Evolutionary conservation across 306 rosid genomes (phyloP).

Genomic region (Quercus ilex): DNA sequence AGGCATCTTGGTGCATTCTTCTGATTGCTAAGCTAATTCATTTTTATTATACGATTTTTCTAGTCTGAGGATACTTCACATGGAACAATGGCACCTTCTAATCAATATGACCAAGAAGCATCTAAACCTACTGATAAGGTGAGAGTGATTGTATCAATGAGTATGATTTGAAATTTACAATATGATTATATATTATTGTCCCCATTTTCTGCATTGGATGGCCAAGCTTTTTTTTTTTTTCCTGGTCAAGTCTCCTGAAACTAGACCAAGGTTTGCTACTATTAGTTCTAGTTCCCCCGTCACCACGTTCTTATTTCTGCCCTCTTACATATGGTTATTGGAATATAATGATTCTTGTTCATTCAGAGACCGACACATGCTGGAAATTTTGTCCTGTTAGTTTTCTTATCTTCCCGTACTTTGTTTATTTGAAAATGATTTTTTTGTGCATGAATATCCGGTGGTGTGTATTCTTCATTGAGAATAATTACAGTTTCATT

Average conservation of each 20-base stretch:
- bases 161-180: not conserved
- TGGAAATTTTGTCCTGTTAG: not conserved
- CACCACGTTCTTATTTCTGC: not conserved
- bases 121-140: constrained; percentile 53
- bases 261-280: not conserved
- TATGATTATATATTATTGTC: not conserved
- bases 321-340: not conserved
- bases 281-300: not conserved
- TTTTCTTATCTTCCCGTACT: not conserved
- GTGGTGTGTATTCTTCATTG: not conserved
- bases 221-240: too few relatives aligned
- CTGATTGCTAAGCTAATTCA: constrained; percentile 9
- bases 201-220: not conserved
- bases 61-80: constrained; percentile 55
- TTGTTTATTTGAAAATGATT: not conserved
- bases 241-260: not conserved
- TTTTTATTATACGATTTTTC: not conserved
- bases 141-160: not conserved
- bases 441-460: not conserved
- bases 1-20: constrained; percentile 10
- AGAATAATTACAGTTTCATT: not conserved
- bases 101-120: constrained; percentile 39
- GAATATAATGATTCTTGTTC: not conserved
- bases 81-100: constrained; percentile 36
- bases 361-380: not conserved